Conservation (phyloP, 805 yeast genomes). For the Torulaspora indica region DNA sequence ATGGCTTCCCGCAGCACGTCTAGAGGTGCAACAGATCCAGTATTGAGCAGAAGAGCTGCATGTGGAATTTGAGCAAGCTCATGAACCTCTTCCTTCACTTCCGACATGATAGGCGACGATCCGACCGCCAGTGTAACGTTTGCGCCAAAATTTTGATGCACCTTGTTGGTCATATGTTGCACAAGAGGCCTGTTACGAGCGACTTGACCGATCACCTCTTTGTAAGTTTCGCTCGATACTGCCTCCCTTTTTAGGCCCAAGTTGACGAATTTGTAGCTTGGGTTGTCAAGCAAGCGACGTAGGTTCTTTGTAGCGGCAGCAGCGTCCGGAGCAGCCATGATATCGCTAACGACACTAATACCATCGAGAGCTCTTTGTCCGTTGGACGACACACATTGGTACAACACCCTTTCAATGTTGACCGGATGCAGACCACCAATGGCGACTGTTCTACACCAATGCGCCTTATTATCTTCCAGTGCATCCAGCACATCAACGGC, state of each 20-base stretch:
- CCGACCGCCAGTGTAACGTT: conserved; percentile 80
- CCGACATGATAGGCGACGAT: conserved; percentile 88
- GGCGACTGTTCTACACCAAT: conserved; percentile 56
- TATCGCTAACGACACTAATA: conserved; percentile 83
- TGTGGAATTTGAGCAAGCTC: conserved; percentile 57
- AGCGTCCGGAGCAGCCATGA: conserved; percentile 62
- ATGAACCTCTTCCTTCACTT: conserved; percentile 57
- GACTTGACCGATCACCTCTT: conserved; percentile 26
- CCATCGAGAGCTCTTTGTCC: conserved; percentile 58
- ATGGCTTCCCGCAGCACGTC: conserved; percentile 49
- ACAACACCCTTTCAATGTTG: conserved; percentile 57
- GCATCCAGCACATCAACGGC: conserved; percentile 49
- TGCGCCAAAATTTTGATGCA: conserved; percentile 85
- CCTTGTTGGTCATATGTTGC: conserved; percentile 84
- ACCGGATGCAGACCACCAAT: conserved; percentile 72
- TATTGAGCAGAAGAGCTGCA: conserved; percentile 58
- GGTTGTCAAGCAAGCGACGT: conserved; percentile 24
- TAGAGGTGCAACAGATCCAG: conserved; percentile 63
- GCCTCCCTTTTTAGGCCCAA: not conserved
- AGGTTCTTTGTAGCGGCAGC: conserved; percentile 45
- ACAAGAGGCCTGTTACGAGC: conserved; percentile 51
- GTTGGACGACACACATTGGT: conserved; percentile 42
- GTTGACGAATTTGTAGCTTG: conserved; percentile 17
- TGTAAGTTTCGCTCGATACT: conserved; percentile 3
- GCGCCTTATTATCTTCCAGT: conserved; percentile 36